phyloP scores from a whole-genome alignment of 176 grass and related monocot species.

The Triticum timopheevii region DNA sequence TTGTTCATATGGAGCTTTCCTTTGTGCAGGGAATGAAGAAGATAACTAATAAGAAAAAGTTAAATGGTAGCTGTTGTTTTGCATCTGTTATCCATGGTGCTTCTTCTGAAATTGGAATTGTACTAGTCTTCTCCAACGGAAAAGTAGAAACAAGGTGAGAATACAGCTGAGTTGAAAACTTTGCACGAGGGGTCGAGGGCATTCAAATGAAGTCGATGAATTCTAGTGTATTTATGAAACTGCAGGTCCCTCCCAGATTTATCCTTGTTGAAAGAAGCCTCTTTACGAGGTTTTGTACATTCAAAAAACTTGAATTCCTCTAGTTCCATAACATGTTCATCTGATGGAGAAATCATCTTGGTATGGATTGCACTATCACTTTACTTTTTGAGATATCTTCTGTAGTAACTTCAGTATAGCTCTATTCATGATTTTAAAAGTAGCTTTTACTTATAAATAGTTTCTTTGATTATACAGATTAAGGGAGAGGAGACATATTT shows the following conservation, averaged over 20 bases:
- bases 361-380: conserved; percentile 34
- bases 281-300: conserved; percentile 63
- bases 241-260: conserved; percentile 92
- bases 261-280: conserved; percentile 71
- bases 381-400: background rate
- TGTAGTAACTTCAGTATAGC: background rate
- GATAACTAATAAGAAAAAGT: conserved; percentile 74
- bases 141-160: conserved; percentile 87
- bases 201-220: conserved; percentile 4
- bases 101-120: conserved; percentile 68
- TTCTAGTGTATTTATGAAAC: conserved; percentile 29
- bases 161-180: background rate
- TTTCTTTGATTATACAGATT: conserved; percentile 60
- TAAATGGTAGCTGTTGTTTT: conserved; percentile 56
- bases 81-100: conserved; percentile 64
- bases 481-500: conserved; percentile 73
- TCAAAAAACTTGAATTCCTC: conserved; percentile 45
- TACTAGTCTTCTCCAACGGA: conserved; percentile 69
- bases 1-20: background rate
- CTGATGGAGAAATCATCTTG: conserved; percentile 82
- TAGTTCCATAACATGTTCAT: conserved; percentile 61
- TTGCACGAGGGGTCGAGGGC: background rate
- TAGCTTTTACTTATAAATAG: conserved; percentile 1
- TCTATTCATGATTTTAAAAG: background rate
- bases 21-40: conserved; percentile 84